Evolutionary conservation across 768 basidiomycete genomes (phyloP).

Genomic region (Lentinula sp.): DNA sequence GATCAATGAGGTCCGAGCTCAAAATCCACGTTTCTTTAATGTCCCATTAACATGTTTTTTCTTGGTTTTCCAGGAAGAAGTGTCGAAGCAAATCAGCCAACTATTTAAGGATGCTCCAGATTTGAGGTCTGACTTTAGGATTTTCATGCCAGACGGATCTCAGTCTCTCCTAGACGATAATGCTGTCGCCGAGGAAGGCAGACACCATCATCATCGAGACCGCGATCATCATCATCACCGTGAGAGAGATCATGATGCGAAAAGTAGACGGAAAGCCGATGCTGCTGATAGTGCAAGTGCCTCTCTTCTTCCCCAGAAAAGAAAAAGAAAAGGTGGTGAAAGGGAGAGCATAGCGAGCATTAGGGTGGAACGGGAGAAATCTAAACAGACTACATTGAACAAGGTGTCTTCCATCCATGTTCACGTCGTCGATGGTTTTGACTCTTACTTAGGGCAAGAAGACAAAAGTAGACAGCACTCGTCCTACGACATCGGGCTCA

Average conservation of each 20-base stretch:
- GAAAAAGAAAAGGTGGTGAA: constrained; percentile 62
- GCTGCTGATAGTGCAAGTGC: constrained; percentile 23
- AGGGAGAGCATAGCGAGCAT: constrained; percentile 19
- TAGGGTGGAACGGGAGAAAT: constrained; percentile 28
- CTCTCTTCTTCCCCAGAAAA: constrained; percentile 52
- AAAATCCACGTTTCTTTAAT: constrained; percentile 8
- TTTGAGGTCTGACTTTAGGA: constrained; percentile 63
- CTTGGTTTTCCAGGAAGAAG: constrained; percentile 43
- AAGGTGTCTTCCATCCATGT: constrained; percentile 25
- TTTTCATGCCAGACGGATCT: constrained; percentile 65
- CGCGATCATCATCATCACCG: constrained; percentile 5
- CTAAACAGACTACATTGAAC: constrained; percentile 23
- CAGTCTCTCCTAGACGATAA: constrained; percentile 43
- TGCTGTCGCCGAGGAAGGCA: background rate
- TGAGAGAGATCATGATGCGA: constrained; percentile 19
- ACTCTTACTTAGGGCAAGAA: constrained; percentile 21
- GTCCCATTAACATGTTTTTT: constrained; percentile 1
- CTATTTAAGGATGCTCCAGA: constrained; percentile 76
- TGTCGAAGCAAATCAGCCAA: constrained; percentile 59
- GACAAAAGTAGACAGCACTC: constrained; percentile 19
- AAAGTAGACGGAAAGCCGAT: constrained; percentile 42
- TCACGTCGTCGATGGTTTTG: background rate
- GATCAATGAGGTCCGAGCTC: constrained; percentile 47
- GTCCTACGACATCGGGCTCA: background rate
- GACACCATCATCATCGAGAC: constrained; percentile 22